phyloP scores from a whole-genome alignment of 2,329 filamentous ascomycete species.

The Rhynchosporium secalis region DNA sequence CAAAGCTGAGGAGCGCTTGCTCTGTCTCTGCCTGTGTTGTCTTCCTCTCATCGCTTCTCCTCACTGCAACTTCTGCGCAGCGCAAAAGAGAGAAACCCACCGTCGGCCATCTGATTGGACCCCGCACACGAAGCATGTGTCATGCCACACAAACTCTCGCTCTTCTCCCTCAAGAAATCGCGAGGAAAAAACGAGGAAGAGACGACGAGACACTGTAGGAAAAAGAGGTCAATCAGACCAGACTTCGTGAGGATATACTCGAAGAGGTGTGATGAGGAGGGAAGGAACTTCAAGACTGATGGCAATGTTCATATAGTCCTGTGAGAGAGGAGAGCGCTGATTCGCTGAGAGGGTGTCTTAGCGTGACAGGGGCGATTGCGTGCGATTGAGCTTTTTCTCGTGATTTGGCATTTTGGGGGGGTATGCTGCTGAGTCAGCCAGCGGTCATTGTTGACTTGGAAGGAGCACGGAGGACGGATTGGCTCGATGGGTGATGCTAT shows the following conservation, averaged over 20 bases:
- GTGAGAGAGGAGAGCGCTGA: slow-evolving; percentile 13
- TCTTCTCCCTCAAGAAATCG: slow-evolving; percentile 13
- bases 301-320: slow-evolving; percentile 9
- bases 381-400: slow-evolving; percentile 21
- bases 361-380: slow-evolving; percentile 30
- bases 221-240: slow-evolving; percentile 16
- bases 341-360: slow-evolving; percentile 20
- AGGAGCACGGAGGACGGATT: no score
- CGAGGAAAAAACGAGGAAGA: slow-evolving; percentile 24
- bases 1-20: neutral
- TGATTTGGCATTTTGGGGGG: neutral
- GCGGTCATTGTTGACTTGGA: neutral
- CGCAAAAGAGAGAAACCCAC: slow-evolving; percentile 21
- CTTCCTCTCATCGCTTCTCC: no score
- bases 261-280: neutral
- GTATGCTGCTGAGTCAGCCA: slow-evolving; percentile 4
- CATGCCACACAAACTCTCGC: slow-evolving; percentile 14
- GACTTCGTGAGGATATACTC: slow-evolving; percentile 5
- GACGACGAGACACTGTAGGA: slow-evolving; percentile 21
- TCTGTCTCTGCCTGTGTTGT: neutral
- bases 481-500: no score
- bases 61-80: neutral
- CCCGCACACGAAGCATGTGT: slow-evolving; percentile 18
- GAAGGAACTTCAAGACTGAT: neutral
- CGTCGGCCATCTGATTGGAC: slow-evolving; percentile 23